Evolutionary conservation across 2,329 filamentous ascomycete species (phyloP), one percentile per base, ranked within the genome.

Genomic region (Hypoxylon sp.): DNA sequence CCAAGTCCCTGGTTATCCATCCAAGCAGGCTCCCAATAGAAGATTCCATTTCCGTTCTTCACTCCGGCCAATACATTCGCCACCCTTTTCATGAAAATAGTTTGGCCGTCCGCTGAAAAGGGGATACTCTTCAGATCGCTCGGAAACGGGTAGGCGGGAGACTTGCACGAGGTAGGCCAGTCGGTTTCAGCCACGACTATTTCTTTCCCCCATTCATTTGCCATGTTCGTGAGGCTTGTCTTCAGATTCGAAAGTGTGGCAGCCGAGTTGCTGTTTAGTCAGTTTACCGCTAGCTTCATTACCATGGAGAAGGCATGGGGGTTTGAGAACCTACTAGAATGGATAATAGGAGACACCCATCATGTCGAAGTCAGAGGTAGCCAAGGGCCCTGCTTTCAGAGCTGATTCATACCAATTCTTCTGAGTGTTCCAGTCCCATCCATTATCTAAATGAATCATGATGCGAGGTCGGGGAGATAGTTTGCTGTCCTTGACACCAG

Each of bases 1-100:
- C 90, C 90, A 54, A 92, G 76, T 0, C 77, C 84, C 9, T 85
- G 83, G 76, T 91, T 92, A 43, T 87, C 81, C 67, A 92, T 81
- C 89, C 89, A 93, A 0, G 86, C 88, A 0, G 90, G 90, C 75
- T 93, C 90, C 90, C 90, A 93, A 70, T 92, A 93, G 67, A 90
- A 92, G 6, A 93, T 46, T 0, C 90, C 91, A 27, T 80, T 77
- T 0, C 88, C 88, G 1, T 83, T 82, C 1, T 77, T 81, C 0
- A 88, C 83, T 1, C 78, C 82, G 1, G 81, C 79, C 0, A 92
- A 84, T 0, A 87, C 80, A 1, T 79, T 79, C 0, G 88, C 88
- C 16, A 93, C 82, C 61, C 84, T 78, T 76, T 86, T 80, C 56
- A 93, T 77, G 77, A 88, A 93, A 1, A 81, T 82, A 1, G 79